Base-by-base conservation (phyloP, 768 basidiomycete genomes). In the Hypsizygus marmoreus region DNA sequence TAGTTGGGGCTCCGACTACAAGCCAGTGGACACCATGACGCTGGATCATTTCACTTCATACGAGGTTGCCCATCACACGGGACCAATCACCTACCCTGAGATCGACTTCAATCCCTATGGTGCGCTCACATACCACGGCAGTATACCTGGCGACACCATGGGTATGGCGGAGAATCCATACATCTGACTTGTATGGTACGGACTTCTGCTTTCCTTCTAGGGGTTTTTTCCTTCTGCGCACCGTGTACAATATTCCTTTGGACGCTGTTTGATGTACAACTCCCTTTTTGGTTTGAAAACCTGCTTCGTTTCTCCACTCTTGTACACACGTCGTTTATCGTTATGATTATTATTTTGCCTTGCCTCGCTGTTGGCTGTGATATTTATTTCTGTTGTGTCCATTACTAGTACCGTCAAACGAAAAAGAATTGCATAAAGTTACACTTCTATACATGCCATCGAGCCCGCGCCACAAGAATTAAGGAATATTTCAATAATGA, bases 1-100 rank as follows among this genome's bases (percentile, higher is more conserved):
- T 11, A 59, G 62, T 31, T 61, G 58, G 57, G 42, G 39, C 14
- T 26, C 47, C 34, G 57, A 59, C 11, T 56, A 54, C 36, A 59
- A 52, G 40, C 35, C 46, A 3, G 49, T 47, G 8, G 56, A 55
- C 19, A 6, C 52, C 8, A 47, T 48, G 34, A 29, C 48, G 10
- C 47, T 58, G 6, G 54, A 55, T 16, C 51, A 55, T 3, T 55
- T 45, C 19, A 19, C 40, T 11, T 20, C 45, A 2, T 53, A 55
- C 31, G 50, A 51, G 10, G 43, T 49, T n/a, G 24, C 50, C 3
- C 37, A 42, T n/a, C n/a, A n/a, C 35, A 35, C 16, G 17, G 41
- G 10, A 47, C 45, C 6, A 29, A 51, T 53, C n/a, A 52, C 19
- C 13, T 58, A 55, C 33, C 40, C 46, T 6, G 53, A 52, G 14